Conservation (phyloP, 2,329 filamentous ascomycete species). For the Teratosphaeria gauchensis region DNA sequence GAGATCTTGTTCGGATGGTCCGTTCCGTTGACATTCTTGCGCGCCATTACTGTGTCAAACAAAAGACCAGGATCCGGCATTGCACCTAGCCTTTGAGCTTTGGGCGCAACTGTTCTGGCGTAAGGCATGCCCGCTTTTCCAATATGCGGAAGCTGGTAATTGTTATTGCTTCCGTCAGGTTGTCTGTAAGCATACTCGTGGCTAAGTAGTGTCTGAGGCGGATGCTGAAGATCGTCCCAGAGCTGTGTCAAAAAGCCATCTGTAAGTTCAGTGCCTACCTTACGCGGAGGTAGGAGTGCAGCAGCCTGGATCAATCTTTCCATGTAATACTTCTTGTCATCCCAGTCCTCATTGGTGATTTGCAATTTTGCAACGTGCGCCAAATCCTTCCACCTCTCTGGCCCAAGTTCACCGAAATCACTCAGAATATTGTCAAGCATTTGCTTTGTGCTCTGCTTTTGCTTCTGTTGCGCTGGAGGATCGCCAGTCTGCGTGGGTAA, state of each 20-base stretch:
- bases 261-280: constrained; percentile 32
- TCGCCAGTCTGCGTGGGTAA: constrained; percentile 34
- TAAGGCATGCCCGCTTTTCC: constrained; percentile 59
- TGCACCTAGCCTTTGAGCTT: constrained; percentile 47
- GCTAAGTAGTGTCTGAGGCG: constrained; percentile 35
- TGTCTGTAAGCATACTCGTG: constrained; percentile 38
- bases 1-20: constrained; percentile 64
- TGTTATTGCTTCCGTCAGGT: constrained; percentile 45
- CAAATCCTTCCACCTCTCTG: constrained; percentile 25
- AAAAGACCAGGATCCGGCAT: constrained; percentile 56
- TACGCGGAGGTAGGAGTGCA: constrained; percentile 32
- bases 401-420: constrained; percentile 17
- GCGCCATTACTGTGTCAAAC: constrained; percentile 59
- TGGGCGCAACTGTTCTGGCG: constrained; percentile 54
- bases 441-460: constrained; percentile 11
- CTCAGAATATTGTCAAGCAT: constrained; percentile 8
- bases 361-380: constrained; percentile 29
- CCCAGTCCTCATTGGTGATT: constrained; percentile 40
- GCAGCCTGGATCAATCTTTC: constrained; percentile 45
- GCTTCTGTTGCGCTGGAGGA: constrained; percentile 27
- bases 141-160: constrained; percentile 52
- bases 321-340: constrained; percentile 56
- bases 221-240: constrained; percentile 41
- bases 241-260: constrained; percentile 36
- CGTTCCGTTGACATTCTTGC: constrained; percentile 44